Percentiles rank a stretch among this genome's conserved stretches.
These are phyloP conservation scores for Bothriochloa decipiens DNA, from an alignment of 176 grass and related monocot genomes.

Conservation along the genomic window DNA sequence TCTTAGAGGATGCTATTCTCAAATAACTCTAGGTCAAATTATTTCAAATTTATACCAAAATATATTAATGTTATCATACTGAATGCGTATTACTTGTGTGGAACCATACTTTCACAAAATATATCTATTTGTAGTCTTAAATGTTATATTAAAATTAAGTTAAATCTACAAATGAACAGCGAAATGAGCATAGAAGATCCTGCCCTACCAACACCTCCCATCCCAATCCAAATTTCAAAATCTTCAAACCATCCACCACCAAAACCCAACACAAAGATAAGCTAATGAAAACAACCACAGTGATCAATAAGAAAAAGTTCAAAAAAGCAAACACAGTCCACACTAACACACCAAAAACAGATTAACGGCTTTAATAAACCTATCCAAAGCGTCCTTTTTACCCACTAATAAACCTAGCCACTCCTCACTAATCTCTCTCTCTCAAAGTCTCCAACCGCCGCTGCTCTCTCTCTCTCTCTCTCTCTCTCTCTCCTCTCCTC, in stretches of 20 bases:
- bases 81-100: no score
- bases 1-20: no score
- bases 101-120: no score
- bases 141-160: no score
- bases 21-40: no score
- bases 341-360: not conserved
- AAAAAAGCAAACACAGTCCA: not conserved
- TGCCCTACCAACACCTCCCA: not conserved
- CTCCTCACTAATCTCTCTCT: not conserved
- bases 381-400: not conserved
- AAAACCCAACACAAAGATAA: slow-evolving; percentile 15
- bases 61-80: no score
- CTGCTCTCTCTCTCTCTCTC: not conserved
- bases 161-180: no score
- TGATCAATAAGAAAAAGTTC: not conserved
- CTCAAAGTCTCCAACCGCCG: not conserved
- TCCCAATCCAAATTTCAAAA: slow-evolving; percentile 45
- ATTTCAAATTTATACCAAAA: no score
- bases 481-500: no score
- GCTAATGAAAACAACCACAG: not conserved
- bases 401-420: not conserved
- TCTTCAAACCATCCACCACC: slow-evolving; percentile 32
- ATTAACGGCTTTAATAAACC: not conserved
- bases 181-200: slow-evolving; percentile 15
- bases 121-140: no score